These are phyloP conservation scores for Centrapalus pauciflorus DNA, from an alignment of 129 eudicot genomes.

Conservation along the genomic window DNA sequence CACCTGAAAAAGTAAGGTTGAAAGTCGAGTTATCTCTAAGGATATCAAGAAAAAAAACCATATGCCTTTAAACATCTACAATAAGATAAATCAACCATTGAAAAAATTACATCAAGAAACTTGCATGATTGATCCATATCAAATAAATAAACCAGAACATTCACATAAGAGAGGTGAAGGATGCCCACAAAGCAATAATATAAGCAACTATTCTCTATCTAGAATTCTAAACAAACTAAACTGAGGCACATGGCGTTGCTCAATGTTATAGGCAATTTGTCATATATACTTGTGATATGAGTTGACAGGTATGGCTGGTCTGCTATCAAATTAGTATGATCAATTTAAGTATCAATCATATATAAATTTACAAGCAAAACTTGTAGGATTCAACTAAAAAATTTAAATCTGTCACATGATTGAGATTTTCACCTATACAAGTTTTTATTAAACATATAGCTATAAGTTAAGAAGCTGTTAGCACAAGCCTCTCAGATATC, in stretches of 20 bases:
- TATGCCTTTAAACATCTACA: conserved; percentile 3
- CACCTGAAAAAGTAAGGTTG: conserved; percentile 48
- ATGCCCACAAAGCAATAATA: background rate
- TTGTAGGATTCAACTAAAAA: background rate
- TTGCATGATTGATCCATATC: background rate
- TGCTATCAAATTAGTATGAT: background rate
- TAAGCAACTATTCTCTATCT: background rate
- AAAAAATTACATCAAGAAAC: background rate
- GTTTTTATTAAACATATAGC: background rate
- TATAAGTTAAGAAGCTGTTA: background rate
- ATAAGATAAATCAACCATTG: background rate
- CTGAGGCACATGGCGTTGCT: background rate
- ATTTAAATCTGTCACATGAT: too few relatives aligned
- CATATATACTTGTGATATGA: background rate
- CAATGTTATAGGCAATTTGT: background rate
- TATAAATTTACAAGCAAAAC: background rate
- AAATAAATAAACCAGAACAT: background rate
- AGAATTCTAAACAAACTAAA: background rate
- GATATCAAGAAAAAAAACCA: conserved; percentile 2
- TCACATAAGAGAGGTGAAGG: background rate
- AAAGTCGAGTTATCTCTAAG: conserved; percentile 16
- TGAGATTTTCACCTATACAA: background rate
- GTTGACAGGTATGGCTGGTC: too few relatives aligned
- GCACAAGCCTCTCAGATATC: background rate
- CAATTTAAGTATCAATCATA: background rate